A percentile compares a stretch with the other conserved stretches of the same genome.
Conservation (phyloP, 1,284 basidiomycete species). For the Flammula alnicola region DNA sequence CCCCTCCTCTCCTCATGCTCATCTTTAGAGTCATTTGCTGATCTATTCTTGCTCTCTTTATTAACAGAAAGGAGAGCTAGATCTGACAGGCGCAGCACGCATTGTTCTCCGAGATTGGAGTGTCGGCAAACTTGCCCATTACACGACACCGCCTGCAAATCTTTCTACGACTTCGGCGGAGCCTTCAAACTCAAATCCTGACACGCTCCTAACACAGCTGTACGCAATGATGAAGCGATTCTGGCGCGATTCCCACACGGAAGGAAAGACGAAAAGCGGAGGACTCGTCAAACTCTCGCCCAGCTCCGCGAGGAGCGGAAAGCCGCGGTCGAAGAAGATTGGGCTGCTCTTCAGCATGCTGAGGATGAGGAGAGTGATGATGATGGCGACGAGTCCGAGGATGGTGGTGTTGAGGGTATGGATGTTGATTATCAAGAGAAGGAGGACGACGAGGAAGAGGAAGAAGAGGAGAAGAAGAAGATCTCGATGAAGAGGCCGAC, state of each 20-base stretch:
- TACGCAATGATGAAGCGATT: conserved; percentile 50
- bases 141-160: conserved; percentile 58
- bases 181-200: conserved; percentile 15
- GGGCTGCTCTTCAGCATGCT: conserved; percentile 39
- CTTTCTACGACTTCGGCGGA: conserved; percentile 18
- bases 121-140: conserved; percentile 79
- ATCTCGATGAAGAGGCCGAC: conserved; percentile 28
- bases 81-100: conserved; percentile 82
- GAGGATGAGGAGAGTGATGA: conserved; percentile 33
- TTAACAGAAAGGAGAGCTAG: conserved; percentile 73
- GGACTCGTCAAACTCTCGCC: conserved; percentile 65
- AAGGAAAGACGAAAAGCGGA: conserved; percentile 67
- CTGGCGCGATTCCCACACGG: conserved; percentile 55
- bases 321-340: conserved; percentile 59
- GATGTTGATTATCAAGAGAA: conserved; percentile 39
- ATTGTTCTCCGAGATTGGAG: conserved; percentile 92
- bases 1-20: not conserved
- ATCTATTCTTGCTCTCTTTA: conserved; percentile 10
- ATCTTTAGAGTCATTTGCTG: conserved; percentile 9
- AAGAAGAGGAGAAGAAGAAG: conserved; percentile 27
- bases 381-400: conserved; percentile 32
- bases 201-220: conserved; percentile 26
- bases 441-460: conserved; percentile 31
- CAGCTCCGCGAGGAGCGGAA: conserved; percentile 60
- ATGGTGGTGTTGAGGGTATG: conserved; percentile 32